phyloP scores from a whole-genome alignment of 164 flowering plant genomes.

The Umbellularia californica region DNA sequence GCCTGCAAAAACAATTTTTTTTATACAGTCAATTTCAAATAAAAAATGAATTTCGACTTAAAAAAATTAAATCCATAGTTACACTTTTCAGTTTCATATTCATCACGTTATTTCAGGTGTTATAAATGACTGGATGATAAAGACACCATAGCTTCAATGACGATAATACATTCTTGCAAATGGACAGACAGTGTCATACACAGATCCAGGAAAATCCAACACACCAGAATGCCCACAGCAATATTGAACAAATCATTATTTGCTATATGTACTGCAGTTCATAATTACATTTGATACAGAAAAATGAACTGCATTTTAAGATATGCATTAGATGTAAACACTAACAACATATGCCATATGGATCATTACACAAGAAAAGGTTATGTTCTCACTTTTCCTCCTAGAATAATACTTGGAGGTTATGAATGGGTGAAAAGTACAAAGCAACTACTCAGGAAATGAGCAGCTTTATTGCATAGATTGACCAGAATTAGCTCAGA shows the following conservation, averaged over 20 bases:
- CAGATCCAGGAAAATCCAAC: no score
- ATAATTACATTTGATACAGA: neutral
- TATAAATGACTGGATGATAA: neutral
- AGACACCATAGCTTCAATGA: neutral
- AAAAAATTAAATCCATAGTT: neutral
- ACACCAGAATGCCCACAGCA: no score
- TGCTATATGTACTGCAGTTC: no score
- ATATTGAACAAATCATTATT: no score
- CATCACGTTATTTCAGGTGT: neutral
- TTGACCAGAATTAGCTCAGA: no score
- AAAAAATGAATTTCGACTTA: neutral
- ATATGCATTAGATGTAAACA: neutral
- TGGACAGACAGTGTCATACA: no score
- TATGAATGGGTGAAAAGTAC: no score
- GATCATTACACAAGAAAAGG: neutral
- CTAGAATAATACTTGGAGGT: neutral
- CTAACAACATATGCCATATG: neutral
- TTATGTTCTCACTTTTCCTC: neutral
- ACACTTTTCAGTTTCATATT: neutral
- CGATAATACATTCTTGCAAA: no score
- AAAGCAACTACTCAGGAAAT: no score
- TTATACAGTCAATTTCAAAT: neutral
- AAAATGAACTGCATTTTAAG: neutral
- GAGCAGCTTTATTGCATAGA: neutral
- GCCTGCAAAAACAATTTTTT: constrained; percentile 41